phyloP scores from a whole-genome alignment of 257 asterid genomes.

The Anisodus tanguticus region DNA sequence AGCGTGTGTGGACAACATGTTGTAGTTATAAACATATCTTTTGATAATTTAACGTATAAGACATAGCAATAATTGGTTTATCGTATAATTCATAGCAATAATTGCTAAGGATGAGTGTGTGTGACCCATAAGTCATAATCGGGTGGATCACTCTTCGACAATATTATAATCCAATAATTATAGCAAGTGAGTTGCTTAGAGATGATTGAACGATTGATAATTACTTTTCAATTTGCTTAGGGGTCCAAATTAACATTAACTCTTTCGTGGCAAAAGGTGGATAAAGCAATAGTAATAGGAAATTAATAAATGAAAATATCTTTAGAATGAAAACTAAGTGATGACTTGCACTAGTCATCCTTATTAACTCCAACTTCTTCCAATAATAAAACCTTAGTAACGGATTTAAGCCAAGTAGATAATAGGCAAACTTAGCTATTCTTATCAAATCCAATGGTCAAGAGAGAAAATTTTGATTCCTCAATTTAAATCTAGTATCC shows the following conservation, averaged over 20 bases:
- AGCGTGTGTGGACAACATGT: background rate
- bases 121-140: background rate
- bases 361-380: background rate
- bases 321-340: slow-evolving; percentile 1
- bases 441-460: background rate
- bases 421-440: background rate
- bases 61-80: slow-evolving; percentile 7
- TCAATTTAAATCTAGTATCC: background rate
- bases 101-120: background rate
- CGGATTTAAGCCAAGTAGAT: background rate
- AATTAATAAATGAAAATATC: background rate
- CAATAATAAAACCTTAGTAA: background rate
- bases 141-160: background rate
- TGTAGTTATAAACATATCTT: background rate
- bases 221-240: background rate
- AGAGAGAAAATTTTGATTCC: background rate
- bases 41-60: background rate
- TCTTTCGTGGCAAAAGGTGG: background rate
- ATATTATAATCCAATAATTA: slow-evolving; percentile 21
- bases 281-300: background rate
- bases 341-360: background rate
- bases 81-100: background rate
- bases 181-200: background rate
- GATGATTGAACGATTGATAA: background rate
- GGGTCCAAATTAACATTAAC: background rate